Percentiles rank a stretch among this genome's conserved stretches.
Evolutionary conservation across 257 asterid genomes (phyloP).

Genomic region (Solanum tarapatanum): DNA sequence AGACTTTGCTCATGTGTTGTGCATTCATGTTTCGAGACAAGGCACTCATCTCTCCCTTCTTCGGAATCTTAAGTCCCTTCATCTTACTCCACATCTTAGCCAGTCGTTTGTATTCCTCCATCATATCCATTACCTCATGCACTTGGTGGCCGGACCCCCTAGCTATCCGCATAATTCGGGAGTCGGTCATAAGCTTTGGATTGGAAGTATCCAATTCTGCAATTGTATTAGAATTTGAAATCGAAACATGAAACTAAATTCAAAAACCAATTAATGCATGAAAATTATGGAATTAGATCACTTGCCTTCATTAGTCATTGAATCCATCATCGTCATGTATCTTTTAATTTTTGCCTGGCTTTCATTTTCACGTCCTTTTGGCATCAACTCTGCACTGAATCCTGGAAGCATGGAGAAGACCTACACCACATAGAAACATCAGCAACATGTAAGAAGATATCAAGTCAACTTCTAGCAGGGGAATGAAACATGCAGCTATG

Average conservation of each 20-base stretch:
- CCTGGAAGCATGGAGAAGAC: slow-evolving; percentile 98
- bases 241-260: not conserved
- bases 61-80: slow-evolving; percentile 31
- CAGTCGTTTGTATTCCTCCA: slow-evolving; percentile 6
- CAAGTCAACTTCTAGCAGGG: not conserved
- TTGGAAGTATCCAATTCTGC: slow-evolving; percentile 91
- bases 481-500: not conserved
- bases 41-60: slow-evolving; percentile 93
- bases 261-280: not conserved
- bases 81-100: slow-evolving; percentile 9
- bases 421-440: slow-evolving; percentile 19
- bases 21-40: slow-evolving; percentile 75
- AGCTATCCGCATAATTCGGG: slow-evolving; percentile 60
- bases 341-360: slow-evolving; percentile 85
- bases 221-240: not conserved
- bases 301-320: slow-evolving; percentile 95
- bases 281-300: not conserved
- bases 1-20: slow-evolving; percentile 89
- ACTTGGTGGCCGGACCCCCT: not conserved
- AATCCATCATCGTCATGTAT: slow-evolving; percentile 98
- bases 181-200: slow-evolving; percentile 77
- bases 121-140: slow-evolving; percentile 5
- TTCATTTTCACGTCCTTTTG: slow-evolving; percentile 88
- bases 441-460: not conserved
- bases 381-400: slow-evolving; percentile 86